Base-by-base conservation (phyloP, 2,329 filamentous ascomycete species). In the Arachnomyces sp. region DNA sequence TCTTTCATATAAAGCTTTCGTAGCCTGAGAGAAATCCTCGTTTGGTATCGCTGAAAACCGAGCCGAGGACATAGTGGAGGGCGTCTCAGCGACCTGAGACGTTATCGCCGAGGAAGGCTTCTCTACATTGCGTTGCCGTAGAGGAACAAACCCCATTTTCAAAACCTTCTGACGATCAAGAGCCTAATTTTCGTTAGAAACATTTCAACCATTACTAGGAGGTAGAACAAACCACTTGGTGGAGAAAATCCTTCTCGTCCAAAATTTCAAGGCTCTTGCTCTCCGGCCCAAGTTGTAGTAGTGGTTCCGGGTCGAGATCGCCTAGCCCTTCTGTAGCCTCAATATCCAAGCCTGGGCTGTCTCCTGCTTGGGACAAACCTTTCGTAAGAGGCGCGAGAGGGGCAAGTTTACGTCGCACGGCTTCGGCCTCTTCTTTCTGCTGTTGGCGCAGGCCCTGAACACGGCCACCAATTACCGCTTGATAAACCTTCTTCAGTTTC, bases 1-100 rank as follows among this genome's bases (percentile, higher is more conserved):
- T 36, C 89, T 80, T 55, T 96, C 89, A 59, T 94, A 95, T 28
- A 95, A 69, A 4, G 86, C 87, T 62, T 85, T 89, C 32, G 88
- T 93, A 1, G 85, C 84, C 56, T 88, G 82, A 0, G 87, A 93
- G 53, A 86, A 86, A 61, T 94, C 86, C 47, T 88, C 85, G 47
- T 83, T 81, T 15, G 75, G 74, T 8, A 75, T 69, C 7, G 78
- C 66, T 1, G 84, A 80, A 57, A 90, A 90, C 34, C 86, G 75
- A 31, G 80, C 77, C 0, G 77, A 76, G 7, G 76, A 77, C 4
- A 76, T 61, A 34, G 69, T 62, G 7, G 64, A 68, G 2, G 74
- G 69, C 13, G 65, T 53, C 53, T 66, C 59, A 44, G 59, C 61
- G 29, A 61, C 48, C 41, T 62, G 60, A 38, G 43, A 62, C 38